Base-by-base conservation (phyloP, 768 basidiomycete species). In the Collybiopsis confluens region DNA sequence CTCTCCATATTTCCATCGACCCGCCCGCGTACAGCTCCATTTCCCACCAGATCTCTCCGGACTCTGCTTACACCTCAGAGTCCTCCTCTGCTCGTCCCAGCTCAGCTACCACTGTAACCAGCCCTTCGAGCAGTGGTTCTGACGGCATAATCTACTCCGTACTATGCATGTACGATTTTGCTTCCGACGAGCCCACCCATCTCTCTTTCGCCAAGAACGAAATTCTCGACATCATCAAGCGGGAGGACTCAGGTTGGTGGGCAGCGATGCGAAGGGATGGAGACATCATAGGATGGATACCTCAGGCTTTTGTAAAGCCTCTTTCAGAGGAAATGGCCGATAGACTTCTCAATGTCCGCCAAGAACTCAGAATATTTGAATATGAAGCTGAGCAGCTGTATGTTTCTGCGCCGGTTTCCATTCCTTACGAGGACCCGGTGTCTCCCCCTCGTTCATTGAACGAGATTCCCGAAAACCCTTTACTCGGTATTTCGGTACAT, bases 241-340 rank as follows among this genome's bases (percentile, higher is more conserved):
- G 80, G 65, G 86, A 90, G 65, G 74, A 77, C 11, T 79, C 83
- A 1, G 89, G 90, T 9, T 91, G 88, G 89, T 91, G 88, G 87
- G 88, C 86, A 18, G 90, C 88, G 18, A 78, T 86, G 68, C 73
- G 81, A 21, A 68, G 68, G 10, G 73, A 73, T 35, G 78, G 77
- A 11, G 70, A 76, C 45, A 64, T 68, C 30, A 74, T 88, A 28
- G 87, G 89, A 43, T 91, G 90, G 90, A 82, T 91, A 55, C 89
- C 89, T 9, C 77, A 81, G 58, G 80, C 83, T 1, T 91, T 81
- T 65, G 86, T 92, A 4, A 72, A 70, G 46, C 72, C 76, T 1
- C 68, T 90, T 9, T 67, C 77, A 8, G 71, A 73, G 27, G 75
- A 79, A 33, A 78, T 80, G 70, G 70, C 76, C 4, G 76, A 81